Conservation (phyloP, 192 early-diverging fungal genomes). For the Gonapodya prolifera region DNA sequence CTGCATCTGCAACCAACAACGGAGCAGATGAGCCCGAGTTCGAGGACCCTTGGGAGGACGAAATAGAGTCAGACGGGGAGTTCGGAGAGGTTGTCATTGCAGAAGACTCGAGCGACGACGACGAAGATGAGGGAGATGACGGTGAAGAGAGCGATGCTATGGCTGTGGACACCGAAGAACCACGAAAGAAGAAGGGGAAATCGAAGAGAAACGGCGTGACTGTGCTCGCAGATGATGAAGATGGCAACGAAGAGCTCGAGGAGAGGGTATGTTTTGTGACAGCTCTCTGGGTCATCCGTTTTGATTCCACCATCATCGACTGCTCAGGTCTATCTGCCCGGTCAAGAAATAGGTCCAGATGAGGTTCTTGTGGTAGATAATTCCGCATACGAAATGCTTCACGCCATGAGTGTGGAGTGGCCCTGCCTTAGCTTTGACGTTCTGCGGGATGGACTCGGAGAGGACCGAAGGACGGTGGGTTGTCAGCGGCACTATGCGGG, state of each 20-base stretch:
- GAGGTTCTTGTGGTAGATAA: constrained; percentile 92
- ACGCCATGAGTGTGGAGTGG: constrained; percentile 82
- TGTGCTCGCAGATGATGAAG: constrained; percentile 43
- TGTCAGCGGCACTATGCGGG: not conserved
- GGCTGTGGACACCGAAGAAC: constrained; percentile 5
- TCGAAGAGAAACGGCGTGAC: constrained; percentile 21
- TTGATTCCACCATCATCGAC: not conserved
- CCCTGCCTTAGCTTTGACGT: constrained; percentile 96
- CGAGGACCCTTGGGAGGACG: constrained; percentile 89
- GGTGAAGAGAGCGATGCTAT: constrained; percentile 19
- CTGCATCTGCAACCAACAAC: not conserved
- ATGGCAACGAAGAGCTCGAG: constrained; percentile 43
- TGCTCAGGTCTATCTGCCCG: constrained; percentile 38
- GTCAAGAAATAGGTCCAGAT: constrained; percentile 67
- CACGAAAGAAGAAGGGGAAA: constrained; percentile 9
- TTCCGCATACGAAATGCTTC: constrained; percentile 92
- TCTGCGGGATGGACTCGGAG: constrained; percentile 73
- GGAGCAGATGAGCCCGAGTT: constrained; percentile 62
- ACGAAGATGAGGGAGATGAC: constrained; percentile 50
- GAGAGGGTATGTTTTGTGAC: constrained; percentile 54
- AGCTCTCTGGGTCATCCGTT: not conserved
- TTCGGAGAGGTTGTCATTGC: constrained; percentile 26
- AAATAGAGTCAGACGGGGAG: constrained; percentile 61
- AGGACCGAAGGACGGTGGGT: constrained; percentile 50
- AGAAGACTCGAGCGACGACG: constrained; percentile 14